Percentiles rank a stretch among this genome's conserved stretches.
phyloP scores from a whole-genome alignment of 1,139 yeast genomes.

The Geotrichum bryndzae region DNA sequence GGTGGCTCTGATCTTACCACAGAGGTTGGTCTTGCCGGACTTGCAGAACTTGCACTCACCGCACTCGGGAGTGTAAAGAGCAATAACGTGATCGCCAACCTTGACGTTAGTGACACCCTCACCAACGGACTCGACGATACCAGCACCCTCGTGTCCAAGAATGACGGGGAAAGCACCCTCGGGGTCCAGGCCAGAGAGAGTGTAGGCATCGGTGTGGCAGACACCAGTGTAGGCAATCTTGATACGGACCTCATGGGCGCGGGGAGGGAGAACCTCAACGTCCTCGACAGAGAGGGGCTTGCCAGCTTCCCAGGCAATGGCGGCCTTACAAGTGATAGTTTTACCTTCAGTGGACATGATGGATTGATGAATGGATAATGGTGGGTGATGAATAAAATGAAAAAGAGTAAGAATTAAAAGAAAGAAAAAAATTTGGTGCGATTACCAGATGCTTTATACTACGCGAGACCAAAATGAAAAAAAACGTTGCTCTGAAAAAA shows the following conservation, averaged over 20 bases:
- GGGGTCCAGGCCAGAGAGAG: conserved; percentile 89
- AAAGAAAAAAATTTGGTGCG: not conserved
- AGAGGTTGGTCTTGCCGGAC: conserved; percentile 91
- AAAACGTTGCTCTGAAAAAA: not conserved
- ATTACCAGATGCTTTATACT: not conserved
- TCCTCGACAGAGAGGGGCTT: conserved; percentile 80
- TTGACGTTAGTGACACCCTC: conserved; percentile 85
- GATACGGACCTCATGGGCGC: conserved; percentile 94
- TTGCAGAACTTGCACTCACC: conserved; percentile 89
- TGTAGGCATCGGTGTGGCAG: conserved; percentile 97
- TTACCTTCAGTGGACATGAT: conserved; percentile 33
- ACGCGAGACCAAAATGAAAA: not conserved
- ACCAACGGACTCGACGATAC: conserved; percentile 87
- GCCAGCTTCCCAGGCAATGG: conserved; percentile 93
- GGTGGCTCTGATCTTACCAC: conserved; percentile 85
- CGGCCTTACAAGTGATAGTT: conserved; percentile 88
- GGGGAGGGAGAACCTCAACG: conserved; percentile 86
- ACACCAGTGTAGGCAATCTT: conserved; percentile 85
- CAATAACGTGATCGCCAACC: conserved; percentile 86
- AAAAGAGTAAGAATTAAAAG: not conserved
- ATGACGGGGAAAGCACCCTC: conserved; percentile 88
- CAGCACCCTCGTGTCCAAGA: conserved; percentile 97
- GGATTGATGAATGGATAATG: not conserved
- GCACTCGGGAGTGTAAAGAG: conserved; percentile 95
- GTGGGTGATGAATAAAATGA: not conserved